Evolutionary conservation across 805 yeast species (phyloP), one percentile per base, ranked within the genome.

Genomic region (Cyberlindnera xishuangbannaensis): DNA sequence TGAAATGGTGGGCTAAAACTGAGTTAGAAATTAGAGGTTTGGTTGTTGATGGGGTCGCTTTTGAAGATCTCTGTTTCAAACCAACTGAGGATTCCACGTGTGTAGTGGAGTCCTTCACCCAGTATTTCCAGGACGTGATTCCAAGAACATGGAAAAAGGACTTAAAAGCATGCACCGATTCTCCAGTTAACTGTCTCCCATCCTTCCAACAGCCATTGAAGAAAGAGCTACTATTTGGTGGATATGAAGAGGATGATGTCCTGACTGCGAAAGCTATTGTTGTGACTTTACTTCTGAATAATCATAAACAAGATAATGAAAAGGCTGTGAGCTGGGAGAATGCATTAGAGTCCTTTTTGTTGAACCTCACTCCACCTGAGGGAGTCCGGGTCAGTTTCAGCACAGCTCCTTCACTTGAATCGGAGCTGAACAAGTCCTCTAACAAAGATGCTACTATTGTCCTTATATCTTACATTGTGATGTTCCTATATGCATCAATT

Each of bases 111-210:
- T 85, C 95, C 2, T 78, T 85, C 40, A 80, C 96, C 0, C 96
- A 87, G 52, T 90, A 88, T 53, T 88, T 86, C 54, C 69, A 69
- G 20, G 94, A 92, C 1, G 70, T 73, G 27, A 57, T 81, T 4
- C 72, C 73, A 24, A 47, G 45, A 2, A 61, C 61, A 15, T 90
- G 95, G 95, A 52, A 64, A 25, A 42, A 50, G 2, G 62, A 70
- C 33, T 51, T 90, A 9, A 49, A 64, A 33, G 51, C 58, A 4
- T 90, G 98, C 53, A 69, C 92, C 0, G 64, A 69, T 14, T 73
- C 85, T 1, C 97, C 97, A 0, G 97, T 90, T 2, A 79, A 74
- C 42, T 90, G 98, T 53, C 61, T 90, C 25, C 97, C 98, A 1
- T 59, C 78, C 0, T 90, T 88, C 58, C 95, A 86, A 50, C 97